Evolutionary conservation across 768 basidiomycete species (phyloP).

Genomic region (Inosperma sp.): DNA sequence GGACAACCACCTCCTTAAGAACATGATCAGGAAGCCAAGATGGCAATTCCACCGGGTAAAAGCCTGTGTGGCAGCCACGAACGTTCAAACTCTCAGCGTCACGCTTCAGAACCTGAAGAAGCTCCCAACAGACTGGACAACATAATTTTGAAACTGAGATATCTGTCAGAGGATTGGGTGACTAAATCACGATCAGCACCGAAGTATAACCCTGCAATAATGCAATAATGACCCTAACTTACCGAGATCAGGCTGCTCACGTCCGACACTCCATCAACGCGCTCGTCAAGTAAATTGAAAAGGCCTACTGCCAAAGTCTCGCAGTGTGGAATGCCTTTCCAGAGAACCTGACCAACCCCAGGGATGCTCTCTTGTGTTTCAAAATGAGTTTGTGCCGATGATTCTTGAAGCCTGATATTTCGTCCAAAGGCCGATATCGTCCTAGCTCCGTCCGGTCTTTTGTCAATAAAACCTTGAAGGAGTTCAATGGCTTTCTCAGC

Average conservation of each 20-base stretch:
- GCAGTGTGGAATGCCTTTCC: background rate
- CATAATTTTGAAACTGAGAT: background rate
- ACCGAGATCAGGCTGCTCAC: background rate
- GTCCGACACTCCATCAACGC: background rate
- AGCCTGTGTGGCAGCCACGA: background rate
- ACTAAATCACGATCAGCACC: background rate
- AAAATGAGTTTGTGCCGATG: no score
- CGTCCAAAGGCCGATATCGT: background rate
- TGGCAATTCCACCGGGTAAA: conserved; percentile 1
- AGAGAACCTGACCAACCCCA: background rate
- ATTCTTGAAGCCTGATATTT: no score
- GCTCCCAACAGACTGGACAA: background rate
- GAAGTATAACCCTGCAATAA: background rate
- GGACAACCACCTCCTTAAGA: background rate
- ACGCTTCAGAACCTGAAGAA: background rate
- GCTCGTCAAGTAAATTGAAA: background rate
- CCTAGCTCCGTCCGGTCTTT: background rate
- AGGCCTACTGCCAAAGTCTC: background rate
- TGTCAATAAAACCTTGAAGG: background rate
- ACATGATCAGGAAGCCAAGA: background rate
- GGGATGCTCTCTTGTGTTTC: background rate
- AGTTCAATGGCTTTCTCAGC: background rate
- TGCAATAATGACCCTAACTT: background rate
- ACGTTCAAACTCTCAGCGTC: background rate
- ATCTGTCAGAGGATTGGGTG: background rate